These are phyloP conservation scores for Spatholobus suberectus DNA, from an alignment of 306 rosid genomes.

Conservation along the genomic window DNA sequence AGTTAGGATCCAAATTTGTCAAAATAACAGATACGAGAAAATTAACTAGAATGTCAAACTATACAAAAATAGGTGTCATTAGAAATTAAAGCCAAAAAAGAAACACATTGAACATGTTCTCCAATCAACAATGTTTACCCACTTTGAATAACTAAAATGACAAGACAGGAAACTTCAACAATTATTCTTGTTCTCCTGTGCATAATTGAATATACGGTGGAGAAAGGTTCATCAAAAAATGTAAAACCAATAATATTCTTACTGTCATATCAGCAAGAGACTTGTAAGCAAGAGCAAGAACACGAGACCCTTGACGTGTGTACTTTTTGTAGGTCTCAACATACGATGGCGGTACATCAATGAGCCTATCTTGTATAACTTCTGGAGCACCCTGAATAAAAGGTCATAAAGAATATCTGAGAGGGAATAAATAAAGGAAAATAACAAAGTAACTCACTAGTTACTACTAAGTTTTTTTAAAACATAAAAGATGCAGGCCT, in stretches of 20 bases:
- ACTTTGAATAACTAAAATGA: slow-evolving; percentile 13
- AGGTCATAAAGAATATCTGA: not conserved
- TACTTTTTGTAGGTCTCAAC: slow-evolving; percentile 85
- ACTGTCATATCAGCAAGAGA: slow-evolving; percentile 96
- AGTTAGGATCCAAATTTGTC: slow-evolving; percentile 3
- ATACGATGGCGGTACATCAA: slow-evolving; percentile 75
- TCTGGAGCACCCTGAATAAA: slow-evolving; percentile 96
- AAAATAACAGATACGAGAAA: not conserved
- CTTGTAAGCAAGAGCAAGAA: slow-evolving; percentile 95
- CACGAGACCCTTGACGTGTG: slow-evolving; percentile 99
- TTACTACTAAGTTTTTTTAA: not conserved
- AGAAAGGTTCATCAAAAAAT: not conserved
- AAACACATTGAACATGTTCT: slow-evolving; percentile 1
- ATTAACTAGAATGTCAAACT: slow-evolving; percentile 7
- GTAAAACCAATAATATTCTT: slow-evolving; percentile 48
- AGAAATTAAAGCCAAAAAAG: slow-evolving; percentile 9
- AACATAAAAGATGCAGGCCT: slow-evolving; percentile 18
- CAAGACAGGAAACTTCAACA: not conserved
- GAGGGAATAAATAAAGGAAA: slow-evolving; percentile 31
- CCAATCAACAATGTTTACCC: not conserved
- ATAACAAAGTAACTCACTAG: not conserved
- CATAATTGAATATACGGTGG: slow-evolving; percentile 12
- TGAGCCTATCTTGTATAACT: slow-evolving; percentile 90
- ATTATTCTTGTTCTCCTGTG: not conserved
- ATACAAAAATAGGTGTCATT: slow-evolving; percentile 2